phyloP scores from a whole-genome alignment of 2,329 filamentous ascomycete genomes.

The Zasmidium angulare region DNA sequence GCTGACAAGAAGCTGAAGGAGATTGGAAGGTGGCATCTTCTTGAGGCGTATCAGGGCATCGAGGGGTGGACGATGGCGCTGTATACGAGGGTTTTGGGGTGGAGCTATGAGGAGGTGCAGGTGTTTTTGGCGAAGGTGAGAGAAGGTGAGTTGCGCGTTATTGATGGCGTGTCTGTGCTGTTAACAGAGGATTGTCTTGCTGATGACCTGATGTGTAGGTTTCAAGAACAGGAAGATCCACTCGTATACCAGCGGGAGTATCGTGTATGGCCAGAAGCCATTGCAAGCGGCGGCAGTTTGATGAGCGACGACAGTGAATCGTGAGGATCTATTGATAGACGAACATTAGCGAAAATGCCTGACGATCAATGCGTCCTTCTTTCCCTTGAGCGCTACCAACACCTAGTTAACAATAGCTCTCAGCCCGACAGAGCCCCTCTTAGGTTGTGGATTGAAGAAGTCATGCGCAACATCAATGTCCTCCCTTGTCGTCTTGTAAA shows the following conservation, averaged over 20 bases:
- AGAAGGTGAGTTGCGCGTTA: slow-evolving; percentile 21
- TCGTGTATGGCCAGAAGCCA: slow-evolving; percentile 9
- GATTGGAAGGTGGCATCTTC: slow-evolving; percentile 35
- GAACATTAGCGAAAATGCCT: too few species aligned
- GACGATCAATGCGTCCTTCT: too few species aligned
- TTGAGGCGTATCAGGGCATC: slow-evolving; percentile 40
- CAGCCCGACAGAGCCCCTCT: slow-evolving; percentile 9
- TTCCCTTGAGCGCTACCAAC: too few species aligned
- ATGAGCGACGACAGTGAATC: background rate
- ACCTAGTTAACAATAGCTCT: slow-evolving; percentile 6
- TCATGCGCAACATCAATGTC: slow-evolving; percentile 17
- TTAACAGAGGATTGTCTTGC: too few species aligned
- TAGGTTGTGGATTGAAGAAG: slow-evolving; percentile 12
- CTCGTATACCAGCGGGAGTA: slow-evolving; percentile 5
- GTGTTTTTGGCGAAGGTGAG: slow-evolving; percentile 43
- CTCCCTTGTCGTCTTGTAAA: slow-evolving; percentile 13
- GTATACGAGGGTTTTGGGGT: slow-evolving; percentile 38
- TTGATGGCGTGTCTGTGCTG: too few species aligned
- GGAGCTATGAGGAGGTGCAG: slow-evolving; percentile 43
- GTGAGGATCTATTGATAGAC: background rate
- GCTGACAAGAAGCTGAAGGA: slow-evolving; percentile 38
- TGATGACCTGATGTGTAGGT: background rate
- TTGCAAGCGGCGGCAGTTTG: background rate
- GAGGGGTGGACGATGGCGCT: slow-evolving; percentile 41
- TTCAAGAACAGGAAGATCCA: slow-evolving; percentile 15